Percentiles rank a stretch among this genome's conserved stretches.
Evolutionary conservation across 2,329 filamentous ascomycete species (phyloP).

Genomic region (Colletotrichum camelliae): DNA sequence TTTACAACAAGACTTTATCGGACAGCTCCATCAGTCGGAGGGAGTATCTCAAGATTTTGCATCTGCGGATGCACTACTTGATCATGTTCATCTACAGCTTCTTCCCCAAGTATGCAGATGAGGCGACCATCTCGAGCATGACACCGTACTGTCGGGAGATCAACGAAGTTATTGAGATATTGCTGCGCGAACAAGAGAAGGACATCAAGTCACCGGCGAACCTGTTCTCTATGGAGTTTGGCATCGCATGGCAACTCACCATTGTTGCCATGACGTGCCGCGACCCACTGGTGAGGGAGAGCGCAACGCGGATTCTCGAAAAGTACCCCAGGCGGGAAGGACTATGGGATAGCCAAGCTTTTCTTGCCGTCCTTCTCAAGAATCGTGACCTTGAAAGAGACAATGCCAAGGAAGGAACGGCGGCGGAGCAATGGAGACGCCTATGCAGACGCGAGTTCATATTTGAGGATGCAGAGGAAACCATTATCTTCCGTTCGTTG

Average conservation of each 20-base stretch:
- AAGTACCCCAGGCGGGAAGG: constrained; percentile 48
- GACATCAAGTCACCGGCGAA: constrained; percentile 25
- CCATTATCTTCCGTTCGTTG: constrained; percentile 41
- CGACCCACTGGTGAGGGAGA: constrained; percentile 40
- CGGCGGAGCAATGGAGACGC: constrained; percentile 43
- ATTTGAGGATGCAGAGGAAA: constrained; percentile 37
- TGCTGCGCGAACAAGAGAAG: constrained; percentile 33
- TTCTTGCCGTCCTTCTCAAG: constrained; percentile 42
- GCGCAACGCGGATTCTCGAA: constrained; percentile 44
- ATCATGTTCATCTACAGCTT: constrained; percentile 43
- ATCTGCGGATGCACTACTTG: constrained; percentile 48
- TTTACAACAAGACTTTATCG: constrained; percentile 35
- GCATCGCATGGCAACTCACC: constrained; percentile 50
- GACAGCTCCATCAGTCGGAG: constrained; percentile 29
- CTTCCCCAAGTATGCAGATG: constrained; percentile 41
- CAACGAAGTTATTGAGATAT: constrained; percentile 38
- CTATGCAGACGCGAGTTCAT: constrained; percentile 43
- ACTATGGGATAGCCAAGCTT: constrained; percentile 46
- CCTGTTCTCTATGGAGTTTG: constrained; percentile 50
- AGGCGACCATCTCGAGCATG: constrained; percentile 39
- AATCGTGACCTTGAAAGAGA: constrained; percentile 40
- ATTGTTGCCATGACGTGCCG: constrained; percentile 46
- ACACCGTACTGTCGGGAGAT: constrained; percentile 50
- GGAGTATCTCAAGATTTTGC: constrained; percentile 31
- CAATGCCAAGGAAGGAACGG: constrained; percentile 35